phyloP scores from a whole-genome alignment of 2,329 filamentous ascomycete species.

The Colletotrichum sp. region DNA sequence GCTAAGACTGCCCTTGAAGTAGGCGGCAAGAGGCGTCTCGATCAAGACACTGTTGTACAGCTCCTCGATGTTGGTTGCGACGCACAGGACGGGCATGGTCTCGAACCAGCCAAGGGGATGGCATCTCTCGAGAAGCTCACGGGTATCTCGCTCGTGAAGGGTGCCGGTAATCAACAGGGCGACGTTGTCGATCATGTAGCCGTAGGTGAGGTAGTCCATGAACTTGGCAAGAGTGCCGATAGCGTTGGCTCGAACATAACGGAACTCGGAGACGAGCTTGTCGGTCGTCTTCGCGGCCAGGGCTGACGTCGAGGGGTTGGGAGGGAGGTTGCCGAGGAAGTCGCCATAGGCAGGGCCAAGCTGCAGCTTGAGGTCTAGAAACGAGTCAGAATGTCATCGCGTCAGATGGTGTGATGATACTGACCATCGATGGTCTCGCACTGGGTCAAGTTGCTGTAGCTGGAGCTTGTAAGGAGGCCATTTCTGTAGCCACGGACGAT shows the following conservation, averaged over 20 bases:
- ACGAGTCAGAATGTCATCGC: conserved; percentile 11
- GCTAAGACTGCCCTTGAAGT: conserved; percentile 96
- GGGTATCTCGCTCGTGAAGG: conserved; percentile 94
- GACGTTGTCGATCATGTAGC: conserved; percentile 99
- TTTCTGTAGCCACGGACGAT: conserved; percentile 98
- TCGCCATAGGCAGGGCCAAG: conserved; percentile 96
- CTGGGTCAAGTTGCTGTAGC: conserved; percentile 95
- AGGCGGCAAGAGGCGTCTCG: conserved; percentile 92
- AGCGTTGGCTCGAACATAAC: conserved; percentile 93
- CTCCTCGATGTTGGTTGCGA: conserved; percentile 98
- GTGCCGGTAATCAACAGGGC: conserved; percentile 97
- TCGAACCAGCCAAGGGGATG: conserved; percentile 99
- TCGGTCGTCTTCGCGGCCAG: conserved; percentile 96
- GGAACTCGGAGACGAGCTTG: conserved; percentile 96
- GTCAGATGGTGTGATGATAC: conserved; percentile 26
- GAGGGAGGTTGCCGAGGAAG: conserved; percentile 90
- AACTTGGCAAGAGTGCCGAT: conserved; percentile 91
- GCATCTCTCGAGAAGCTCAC: conserved; percentile 92
- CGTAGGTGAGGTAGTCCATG: conserved; percentile 98
- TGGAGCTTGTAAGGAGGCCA: conserved; percentile 83
- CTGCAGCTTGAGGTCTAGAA: conserved; percentile 92
- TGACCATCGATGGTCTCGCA: conserved; percentile 96
- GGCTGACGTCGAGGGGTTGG: conserved; percentile 94
- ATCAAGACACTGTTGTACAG: conserved; percentile 98
- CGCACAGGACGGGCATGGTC: conserved; percentile 96